Percentiles rank a stretch among this genome's conserved stretches.
Conservation (phyloP, 805 yeast species). For the Wickerhamiella parazyma region DNA sequence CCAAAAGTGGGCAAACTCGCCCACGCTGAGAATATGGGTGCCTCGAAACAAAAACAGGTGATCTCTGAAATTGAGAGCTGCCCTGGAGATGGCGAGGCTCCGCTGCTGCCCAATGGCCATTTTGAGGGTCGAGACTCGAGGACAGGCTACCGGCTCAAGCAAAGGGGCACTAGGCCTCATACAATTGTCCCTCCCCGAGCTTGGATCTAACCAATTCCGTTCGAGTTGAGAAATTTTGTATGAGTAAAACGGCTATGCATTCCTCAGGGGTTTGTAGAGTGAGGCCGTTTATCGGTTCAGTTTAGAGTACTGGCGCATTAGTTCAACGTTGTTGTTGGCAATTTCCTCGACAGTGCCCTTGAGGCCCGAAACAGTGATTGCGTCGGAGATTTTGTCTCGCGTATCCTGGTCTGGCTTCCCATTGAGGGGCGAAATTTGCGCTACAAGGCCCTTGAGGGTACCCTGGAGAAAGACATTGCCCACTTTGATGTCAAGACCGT, state of each 20-base stretch:
- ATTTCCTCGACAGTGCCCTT: background rate
- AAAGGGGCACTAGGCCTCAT: background rate
- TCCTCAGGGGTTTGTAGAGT: too few species aligned
- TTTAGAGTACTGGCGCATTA: slow-evolving; percentile 1
- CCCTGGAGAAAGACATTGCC: slow-evolving; percentile 68
- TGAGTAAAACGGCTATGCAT: background rate
- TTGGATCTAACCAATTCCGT: background rate
- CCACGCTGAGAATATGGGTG: background rate
- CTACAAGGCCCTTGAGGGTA: slow-evolving; percentile 51
- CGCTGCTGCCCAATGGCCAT: slow-evolving; percentile 2
- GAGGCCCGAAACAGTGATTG: background rate
- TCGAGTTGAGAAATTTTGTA: background rate
- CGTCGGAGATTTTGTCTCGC: background rate
- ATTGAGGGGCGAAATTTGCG: slow-evolving; percentile 33
- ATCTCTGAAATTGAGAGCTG: background rate
- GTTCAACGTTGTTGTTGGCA: background rate
- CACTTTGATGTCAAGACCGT: slow-evolving; percentile 37
- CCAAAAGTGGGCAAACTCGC: slow-evolving; percentile 5
- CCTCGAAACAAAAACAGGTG: background rate
- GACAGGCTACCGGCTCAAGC: background rate
- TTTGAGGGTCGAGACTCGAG: background rate
- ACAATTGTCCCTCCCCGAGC: background rate
- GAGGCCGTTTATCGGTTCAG: background rate
- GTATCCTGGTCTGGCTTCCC: background rate
- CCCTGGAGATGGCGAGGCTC: background rate